A percentile compares a stretch with the other conserved stretches of the same genome.
These are phyloP conservation scores for Pseudevernia furfuracea DNA, from an alignment of 495 filamentous ascomycete species.

Conservation along the genomic window DNA sequence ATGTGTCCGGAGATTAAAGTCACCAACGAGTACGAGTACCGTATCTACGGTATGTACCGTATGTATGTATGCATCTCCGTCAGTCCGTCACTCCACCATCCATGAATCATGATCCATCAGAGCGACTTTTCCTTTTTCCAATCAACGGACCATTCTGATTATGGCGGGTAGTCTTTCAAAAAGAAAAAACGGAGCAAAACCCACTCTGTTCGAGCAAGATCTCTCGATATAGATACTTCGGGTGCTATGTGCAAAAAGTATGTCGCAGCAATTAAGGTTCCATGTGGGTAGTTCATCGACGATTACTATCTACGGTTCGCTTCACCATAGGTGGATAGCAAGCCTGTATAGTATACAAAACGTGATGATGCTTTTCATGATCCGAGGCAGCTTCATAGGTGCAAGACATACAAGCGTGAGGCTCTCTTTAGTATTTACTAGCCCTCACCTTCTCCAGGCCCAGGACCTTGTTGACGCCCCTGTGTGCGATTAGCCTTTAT, in stretches of 20 bases:
- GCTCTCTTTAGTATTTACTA: neutral
- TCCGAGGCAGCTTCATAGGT: neutral
- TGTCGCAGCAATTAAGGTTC: neutral
- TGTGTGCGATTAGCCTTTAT: constrained; percentile 14
- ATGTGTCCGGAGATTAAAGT: too few species aligned
- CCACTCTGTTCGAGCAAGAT: neutral
- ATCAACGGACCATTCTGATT: neutral
- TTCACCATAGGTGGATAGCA: neutral
- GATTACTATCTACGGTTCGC: neutral
- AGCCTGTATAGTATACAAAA: neutral
- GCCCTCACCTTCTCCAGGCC: constrained; percentile 26
- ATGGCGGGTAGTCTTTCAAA: neutral
- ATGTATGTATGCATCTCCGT: too few species aligned
- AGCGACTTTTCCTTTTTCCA: neutral
- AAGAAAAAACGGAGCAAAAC: neutral
- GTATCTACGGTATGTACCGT: too few species aligned
- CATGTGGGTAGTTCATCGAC: neutral
- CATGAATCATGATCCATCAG: neutral
- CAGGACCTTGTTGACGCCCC: constrained; percentile 28
- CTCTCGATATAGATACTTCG: neutral
- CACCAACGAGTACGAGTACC: too few species aligned
- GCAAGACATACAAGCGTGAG: neutral
- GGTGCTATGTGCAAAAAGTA: neutral
- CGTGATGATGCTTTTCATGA: constrained; percentile 6
- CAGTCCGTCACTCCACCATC: too few species aligned